Evolutionary conservation across 2,329 filamentous ascomycete species (phyloP).

Genomic region (Aspergillus glaucus): DNA sequence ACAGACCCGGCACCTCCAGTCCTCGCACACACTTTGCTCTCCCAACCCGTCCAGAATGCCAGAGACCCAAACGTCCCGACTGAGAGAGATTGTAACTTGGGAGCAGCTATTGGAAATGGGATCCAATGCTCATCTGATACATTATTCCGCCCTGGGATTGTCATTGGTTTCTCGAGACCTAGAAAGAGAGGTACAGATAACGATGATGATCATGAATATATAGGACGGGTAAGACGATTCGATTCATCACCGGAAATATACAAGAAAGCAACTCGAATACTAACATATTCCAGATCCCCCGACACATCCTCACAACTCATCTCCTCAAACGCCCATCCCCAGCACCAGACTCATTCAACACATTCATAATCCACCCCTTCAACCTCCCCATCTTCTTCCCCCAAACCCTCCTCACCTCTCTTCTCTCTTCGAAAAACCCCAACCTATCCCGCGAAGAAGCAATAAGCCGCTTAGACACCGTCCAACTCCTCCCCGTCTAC

Average conservation of each 20-base stretch:
- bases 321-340: constrained; percentile 8
- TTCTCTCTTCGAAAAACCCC: constrained; percentile 11
- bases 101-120: constrained; percentile 16
- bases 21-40: constrained; percentile 26
- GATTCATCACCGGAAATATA: neutral
- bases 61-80: neutral
- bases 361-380: constrained; percentile 30
- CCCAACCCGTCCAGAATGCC: constrained; percentile 1
- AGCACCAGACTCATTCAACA: constrained; percentile 10
- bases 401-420: constrained; percentile 21
- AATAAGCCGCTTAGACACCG: constrained; percentile 24
- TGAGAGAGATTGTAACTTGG: constrained; percentile 20
- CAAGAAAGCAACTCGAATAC: too few species aligned
- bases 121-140: constrained; percentile 7
- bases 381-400: constrained; percentile 26
- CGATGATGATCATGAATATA: constrained; percentile 18
- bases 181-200: constrained; percentile 15
- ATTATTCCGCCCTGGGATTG: constrained; percentile 23
- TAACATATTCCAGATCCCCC: constrained; percentile 20
- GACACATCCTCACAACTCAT: constrained; percentile 20
- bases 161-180: constrained; percentile 29
- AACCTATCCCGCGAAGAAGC: constrained; percentile 22
- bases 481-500: constrained; percentile 29
- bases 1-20: constrained; percentile 25
- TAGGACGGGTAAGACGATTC: constrained; percentile 23